Evolutionary conservation across 768 basidiomycete genomes (phyloP), one percentile per base, ranked within the genome.

Genomic region (Amanita polypyramis): DNA sequence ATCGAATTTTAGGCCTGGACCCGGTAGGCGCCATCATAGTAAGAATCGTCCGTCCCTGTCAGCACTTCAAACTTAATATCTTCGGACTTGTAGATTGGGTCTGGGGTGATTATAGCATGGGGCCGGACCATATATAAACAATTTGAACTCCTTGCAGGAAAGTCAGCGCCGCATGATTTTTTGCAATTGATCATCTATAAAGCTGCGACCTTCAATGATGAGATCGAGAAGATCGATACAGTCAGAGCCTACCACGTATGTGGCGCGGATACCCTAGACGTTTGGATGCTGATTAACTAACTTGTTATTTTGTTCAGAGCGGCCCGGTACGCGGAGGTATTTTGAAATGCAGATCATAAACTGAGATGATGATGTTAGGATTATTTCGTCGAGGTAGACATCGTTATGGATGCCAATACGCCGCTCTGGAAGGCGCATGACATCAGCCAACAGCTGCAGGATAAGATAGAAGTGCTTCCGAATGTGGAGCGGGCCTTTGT

Each of bases 301-400:
- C 7, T 51, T 49, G 25, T 30, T 25, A 21, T 44, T 54, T 46
- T 27, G 43, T 56, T 25, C 59, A 82, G 81, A 86, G 85, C 62
- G 85, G 85, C 43, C 85, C 85, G 25, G 84, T 86, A 56, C 43
- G 73, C 45, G 51, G 41, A 17, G 17, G 2, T 15, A 14, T 34
- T 15, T n/a, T 37, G 27, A 14, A 12, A 17, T 15, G 47, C 37
- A 44, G 44, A 45, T 43, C 45, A 43, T 20, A 50, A 5, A 14
- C 33, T 36, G 19, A 45, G 21, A 9, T 49, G 30, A 12, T 27
- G 33, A 15, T 56, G 12, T 29, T 15, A 86, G 83, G 77, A 90
- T 51, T 95, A 92, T 60, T 88, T 93, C 59, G 93, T 97, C 38
- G 96, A 98, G 64, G 74, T 98, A 11, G 96, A 99, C 62, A 77